Base-by-base conservation (phyloP, 164 flowering plant species). In the Piper longum region DNA sequence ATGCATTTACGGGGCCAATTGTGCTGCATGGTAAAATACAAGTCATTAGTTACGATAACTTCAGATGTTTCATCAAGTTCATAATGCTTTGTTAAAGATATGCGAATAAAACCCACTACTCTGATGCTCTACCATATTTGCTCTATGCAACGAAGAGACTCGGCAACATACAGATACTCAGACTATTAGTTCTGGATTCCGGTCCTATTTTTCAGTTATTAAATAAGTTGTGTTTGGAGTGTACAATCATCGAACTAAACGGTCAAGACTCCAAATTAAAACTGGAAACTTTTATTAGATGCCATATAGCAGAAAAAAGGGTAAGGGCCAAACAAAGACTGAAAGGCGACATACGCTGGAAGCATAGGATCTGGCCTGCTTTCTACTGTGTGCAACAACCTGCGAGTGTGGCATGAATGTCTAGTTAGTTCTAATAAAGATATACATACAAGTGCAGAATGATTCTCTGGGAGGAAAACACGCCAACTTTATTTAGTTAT, bases 321-420 rank as follows among this genome's bases (percentile, higher is more conserved):
- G 2, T 26, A 26, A 26, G 36, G 36, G 36, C 36, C 36, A 26
- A 26, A 57, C 4, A 44, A 57, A 7, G 19, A 5, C 4, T 39
- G 42, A 39, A 18, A 4, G 5, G 41, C 64, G 57, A 16, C 36
- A 79, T 89, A 89, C 96, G 64, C 59, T 67, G 86, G 82, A 19
- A 89, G 83, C 39, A 89, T 74, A 4, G 96, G 88, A 75, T 89
- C 96, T 0, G 93, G 87, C 58, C 63, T 80, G 42, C 76, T 65
- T 70, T 82, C 83, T 42, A 87, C 70, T 54, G 61, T 68, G 16
- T 44, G 67, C 67, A 79, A 70, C 77, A 84, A 62, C 68, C 93
- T 89, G 78, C 45, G 54, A 56, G 9, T 26, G 19, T 56, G 39
- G 19, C 6, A 56, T 16, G 8, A n/a, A 56, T 16, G 17, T 56